Evolutionary conservation across 164 flowering plant species (phyloP).

Genomic region (Nymphaea colorata): DNA sequence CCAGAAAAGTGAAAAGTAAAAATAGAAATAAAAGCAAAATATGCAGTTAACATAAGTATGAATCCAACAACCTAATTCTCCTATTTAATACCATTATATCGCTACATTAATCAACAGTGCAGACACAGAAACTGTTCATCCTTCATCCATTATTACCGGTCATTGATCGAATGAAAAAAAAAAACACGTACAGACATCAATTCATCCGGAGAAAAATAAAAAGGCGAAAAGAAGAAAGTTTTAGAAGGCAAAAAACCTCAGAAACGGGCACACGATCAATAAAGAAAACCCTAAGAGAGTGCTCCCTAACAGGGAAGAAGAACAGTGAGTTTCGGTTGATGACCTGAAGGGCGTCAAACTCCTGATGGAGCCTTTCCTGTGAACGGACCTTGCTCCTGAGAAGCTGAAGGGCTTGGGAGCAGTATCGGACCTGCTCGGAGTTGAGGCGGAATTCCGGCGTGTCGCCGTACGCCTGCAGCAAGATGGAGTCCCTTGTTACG

Average conservation of each 20-base stretch:
- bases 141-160: too few relatives aligned
- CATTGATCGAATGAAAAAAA: too few relatives aligned
- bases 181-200: neutral
- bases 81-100: too few relatives aligned
- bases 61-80: too few relatives aligned
- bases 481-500: neutral
- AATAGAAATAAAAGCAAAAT: too few relatives aligned
- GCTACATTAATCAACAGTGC: too few relatives aligned
- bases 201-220: neutral
- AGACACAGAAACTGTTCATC: too few relatives aligned
- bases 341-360: neutral
- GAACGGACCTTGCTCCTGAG: neutral
- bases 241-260: too few relatives aligned
- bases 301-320: neutral
- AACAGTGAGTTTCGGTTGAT: neutral
- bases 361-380: neutral
- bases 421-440: neutral
- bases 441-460: neutral
- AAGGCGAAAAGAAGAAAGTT: neutral
- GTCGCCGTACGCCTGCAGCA: neutral
- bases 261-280: too few relatives aligned
- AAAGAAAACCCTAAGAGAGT: neutral
- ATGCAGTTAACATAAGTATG: too few relatives aligned
- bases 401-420: neutral
- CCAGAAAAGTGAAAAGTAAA: too few relatives aligned